Conservation (phyloP, 352 stramenopile genomes). For the Globisporangium takayamanum region DNA sequence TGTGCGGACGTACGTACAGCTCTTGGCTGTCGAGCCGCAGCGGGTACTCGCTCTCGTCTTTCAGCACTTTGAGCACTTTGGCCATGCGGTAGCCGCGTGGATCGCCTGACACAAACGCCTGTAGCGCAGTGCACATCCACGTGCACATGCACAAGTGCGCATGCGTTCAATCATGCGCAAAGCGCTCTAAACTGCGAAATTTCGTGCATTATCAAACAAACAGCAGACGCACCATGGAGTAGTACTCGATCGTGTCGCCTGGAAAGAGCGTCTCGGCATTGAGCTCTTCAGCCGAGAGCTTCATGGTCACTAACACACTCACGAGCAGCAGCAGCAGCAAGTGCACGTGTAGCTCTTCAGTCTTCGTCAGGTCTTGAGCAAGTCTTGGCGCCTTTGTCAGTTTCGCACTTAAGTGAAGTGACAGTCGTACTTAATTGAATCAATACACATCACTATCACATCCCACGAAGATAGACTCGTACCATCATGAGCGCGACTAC, state of each 20-base stretch:
- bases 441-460: no score
- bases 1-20: constrained; percentile 30
- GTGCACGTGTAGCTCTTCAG: no score
- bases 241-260: constrained; percentile 77
- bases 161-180: background rate
- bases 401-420: no score
- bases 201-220: background rate
- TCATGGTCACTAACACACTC: constrained; percentile 12
- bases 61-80: constrained; percentile 49
- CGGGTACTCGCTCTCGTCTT: constrained; percentile 42
- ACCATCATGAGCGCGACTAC: no score
- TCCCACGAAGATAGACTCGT: no score
- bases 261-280: constrained; percentile 50
- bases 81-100: constrained; percentile 50
- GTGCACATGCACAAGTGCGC: background rate
- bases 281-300: constrained; percentile 53
- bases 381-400: no score
- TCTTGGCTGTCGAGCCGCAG: constrained; percentile 64
- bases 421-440: no score
- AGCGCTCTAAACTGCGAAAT: background rate
- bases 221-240: constrained; percentile 39
- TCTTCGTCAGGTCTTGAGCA: no score
- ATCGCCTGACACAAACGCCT: constrained; percentile 71
- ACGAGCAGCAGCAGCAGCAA: background rate
- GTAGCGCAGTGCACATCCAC: background rate